Evolutionary conservation across 2,329 filamentous ascomycete genomes (phyloP), one percentile per base, ranked within the genome.

Genomic region (Didymella sp.): DNA sequence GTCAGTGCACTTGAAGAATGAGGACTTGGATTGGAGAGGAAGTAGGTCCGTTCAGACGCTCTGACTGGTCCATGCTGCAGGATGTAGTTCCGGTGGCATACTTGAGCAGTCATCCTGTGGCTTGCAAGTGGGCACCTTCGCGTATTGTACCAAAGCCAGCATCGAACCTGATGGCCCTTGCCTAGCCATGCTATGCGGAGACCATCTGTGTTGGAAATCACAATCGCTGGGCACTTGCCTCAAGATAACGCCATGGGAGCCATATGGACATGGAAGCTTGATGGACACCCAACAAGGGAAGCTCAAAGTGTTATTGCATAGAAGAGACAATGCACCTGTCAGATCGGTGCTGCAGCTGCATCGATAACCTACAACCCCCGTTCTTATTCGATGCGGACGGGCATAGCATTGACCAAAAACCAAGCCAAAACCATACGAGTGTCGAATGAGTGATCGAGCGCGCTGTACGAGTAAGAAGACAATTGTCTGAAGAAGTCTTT

Each of bases 341-440:
- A 43, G 17, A 27, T 31, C 21, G 33, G 42, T 50, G 35, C 43
- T 48, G 28, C 12, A n/a, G 11, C 6, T 25, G 22, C 22, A 41
- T 38, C 12, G 35, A 38, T 19, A 19, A 22, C 19, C 21, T 38
- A n/a, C 17, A 21, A n/a, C 13, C 9, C 17, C 19, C 17, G 1
- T 41, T 13, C 9, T 6, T 15, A n/a, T 41, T 41, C 13, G 13
- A n/a, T 41, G 22, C 31, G 15, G n/a, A 15, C 31, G 31, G 13
- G 3, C 8, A 12, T 41, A 9, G 48, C 48, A 48, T 57, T 51
- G 38, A 44, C 28, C 30, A 47, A 51, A 46, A 30, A 40, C 28
- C 13, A 44, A 52, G 37, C 48, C 60, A 51, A 66, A 62, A 65
- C 60, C 31, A 43, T 58, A 37, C 46, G 44, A 51, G 58, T 61